phyloP scores from a whole-genome alignment of 257 asterid species.

The Solanum pennellii region DNA sequence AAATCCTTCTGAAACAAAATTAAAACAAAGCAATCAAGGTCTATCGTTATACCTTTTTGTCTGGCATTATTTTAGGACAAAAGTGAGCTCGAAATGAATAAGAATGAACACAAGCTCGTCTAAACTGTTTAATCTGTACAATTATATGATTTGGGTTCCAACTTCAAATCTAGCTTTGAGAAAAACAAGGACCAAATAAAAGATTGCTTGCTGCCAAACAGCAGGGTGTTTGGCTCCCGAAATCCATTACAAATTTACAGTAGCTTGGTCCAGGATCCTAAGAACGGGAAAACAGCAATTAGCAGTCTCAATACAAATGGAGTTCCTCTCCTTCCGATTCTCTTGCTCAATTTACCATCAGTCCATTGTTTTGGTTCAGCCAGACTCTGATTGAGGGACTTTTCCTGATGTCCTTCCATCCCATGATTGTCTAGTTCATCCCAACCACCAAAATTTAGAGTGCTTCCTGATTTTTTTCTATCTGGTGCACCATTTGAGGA shows the following conservation, averaged over 20 bases:
- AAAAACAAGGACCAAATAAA: background rate
- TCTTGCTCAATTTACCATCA: constrained; percentile 30
- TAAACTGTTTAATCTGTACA: background rate
- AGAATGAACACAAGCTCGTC: background rate
- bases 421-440: constrained; percentile 61
- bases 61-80: background rate
- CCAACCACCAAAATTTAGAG: constrained; percentile 67
- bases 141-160: background rate
- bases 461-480: constrained; percentile 6
- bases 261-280: constrained; percentile 59
- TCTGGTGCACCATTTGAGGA: constrained; percentile 25
- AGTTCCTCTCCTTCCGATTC: constrained; percentile 36
- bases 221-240: background rate
- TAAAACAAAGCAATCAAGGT: background rate
- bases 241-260: constrained; percentile 7
- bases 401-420: constrained; percentile 14
- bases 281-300: constrained; percentile 43
- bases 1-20: background rate
- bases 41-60: background rate
- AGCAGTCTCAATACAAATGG: constrained; percentile 39
- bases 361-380: constrained; percentile 7
- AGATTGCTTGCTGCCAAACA: background rate
- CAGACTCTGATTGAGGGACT: background rate
- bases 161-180: background rate
- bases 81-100: background rate